Evolutionary conservation across 2,329 filamentous ascomycete genomes (phyloP).

Genomic region (Hypoxylon sp.): DNA sequence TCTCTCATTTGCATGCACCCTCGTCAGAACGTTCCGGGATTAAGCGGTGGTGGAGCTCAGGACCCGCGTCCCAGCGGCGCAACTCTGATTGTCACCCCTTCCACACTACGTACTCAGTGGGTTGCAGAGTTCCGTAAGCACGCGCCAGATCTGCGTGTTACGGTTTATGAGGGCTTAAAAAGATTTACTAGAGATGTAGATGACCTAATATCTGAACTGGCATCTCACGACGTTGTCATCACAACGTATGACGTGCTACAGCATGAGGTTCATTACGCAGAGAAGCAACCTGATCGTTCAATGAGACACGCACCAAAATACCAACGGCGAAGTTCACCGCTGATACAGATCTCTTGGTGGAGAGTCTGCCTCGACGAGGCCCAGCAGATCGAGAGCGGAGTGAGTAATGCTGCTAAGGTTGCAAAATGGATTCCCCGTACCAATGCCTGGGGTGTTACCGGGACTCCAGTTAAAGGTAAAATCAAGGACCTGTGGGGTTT

Average conservation of each 20-base stretch:
- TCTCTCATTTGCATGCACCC: constrained; percentile 77
- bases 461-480: constrained; percentile 88
- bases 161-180: constrained; percentile 69
- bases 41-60: constrained; percentile 57
- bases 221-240: constrained; percentile 71
- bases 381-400: constrained; percentile 93
- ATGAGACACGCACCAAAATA: constrained; percentile 77
- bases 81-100: constrained; percentile 74
- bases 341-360: constrained; percentile 91
- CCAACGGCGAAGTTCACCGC: constrained; percentile 77
- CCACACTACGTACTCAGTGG: constrained; percentile 73
- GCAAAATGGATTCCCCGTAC: constrained; percentile 84
- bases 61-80: constrained; percentile 66
- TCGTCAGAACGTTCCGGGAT: constrained; percentile 53
- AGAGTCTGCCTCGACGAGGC: constrained; percentile 83
- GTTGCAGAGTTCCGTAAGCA: constrained; percentile 71
- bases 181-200: constrained; percentile 56
- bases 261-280: constrained; percentile 83
- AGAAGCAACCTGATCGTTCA: constrained; percentile 76
- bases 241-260: constrained; percentile 81
- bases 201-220: constrained; percentile 62
- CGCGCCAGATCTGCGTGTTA: constrained; percentile 70
- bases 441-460: constrained; percentile 93
- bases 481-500: constrained; percentile 84
- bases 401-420: constrained; percentile 85